Evolutionary conservation across 345 rosid species (phyloP).

Genomic region (Hibiscus mutabilis): DNA sequence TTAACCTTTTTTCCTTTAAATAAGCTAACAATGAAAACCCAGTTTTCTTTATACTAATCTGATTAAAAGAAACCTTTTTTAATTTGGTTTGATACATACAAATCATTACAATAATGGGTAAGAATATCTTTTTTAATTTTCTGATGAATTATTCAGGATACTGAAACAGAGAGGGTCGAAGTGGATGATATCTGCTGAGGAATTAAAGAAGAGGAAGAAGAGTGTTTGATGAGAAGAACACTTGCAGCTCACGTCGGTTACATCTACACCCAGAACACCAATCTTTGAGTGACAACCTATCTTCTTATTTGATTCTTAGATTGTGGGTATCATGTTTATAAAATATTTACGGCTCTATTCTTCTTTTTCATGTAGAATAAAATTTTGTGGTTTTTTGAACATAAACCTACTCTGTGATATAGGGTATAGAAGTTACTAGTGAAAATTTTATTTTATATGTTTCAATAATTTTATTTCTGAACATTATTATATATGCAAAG

Average conservation of each 20-base stretch:
- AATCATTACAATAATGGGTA: background rate
- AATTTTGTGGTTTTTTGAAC: background rate
- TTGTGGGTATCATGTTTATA: background rate
- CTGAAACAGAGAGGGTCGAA: conserved; percentile 2
- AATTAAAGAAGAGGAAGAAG: conserved; percentile 34
- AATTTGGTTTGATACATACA: background rate
- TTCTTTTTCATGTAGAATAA: background rate
- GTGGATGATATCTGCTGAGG: conserved; percentile 38
- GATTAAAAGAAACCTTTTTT: too few relatives aligned
- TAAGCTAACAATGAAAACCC: too few relatives aligned
- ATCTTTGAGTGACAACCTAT: conserved; percentile 7
- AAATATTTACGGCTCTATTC: background rate
- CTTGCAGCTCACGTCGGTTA: conserved; percentile 30
- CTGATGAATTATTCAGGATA: background rate
- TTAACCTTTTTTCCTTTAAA: too few relatives aligned
- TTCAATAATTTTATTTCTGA: background rate
- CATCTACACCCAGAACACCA: conserved; percentile 29
- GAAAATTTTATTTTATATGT: background rate
- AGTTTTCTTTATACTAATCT: background rate
- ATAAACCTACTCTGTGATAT: background rate
- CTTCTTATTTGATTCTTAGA: background rate
- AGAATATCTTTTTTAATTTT: background rate
- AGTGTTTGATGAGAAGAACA: conserved; percentile 40
- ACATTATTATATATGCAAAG: too few relatives aligned
- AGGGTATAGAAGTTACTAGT: background rate